Evolutionary conservation across 148 eudicot genomes (phyloP).

Genomic region (Agrostemma githago): DNA sequence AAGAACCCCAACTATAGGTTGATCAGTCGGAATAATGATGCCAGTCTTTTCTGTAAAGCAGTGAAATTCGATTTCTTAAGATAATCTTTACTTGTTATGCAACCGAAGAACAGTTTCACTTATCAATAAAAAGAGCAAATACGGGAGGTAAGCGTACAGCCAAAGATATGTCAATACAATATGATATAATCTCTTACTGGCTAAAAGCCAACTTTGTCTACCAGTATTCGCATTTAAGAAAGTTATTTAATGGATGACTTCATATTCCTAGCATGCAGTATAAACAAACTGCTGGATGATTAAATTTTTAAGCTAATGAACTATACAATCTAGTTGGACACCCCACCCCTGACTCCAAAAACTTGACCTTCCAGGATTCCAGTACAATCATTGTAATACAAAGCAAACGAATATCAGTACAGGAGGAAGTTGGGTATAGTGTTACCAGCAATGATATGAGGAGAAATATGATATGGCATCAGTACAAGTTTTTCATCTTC

Average conservation of each 20-base stretch:
- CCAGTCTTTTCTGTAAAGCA: slow-evolving; percentile 48
- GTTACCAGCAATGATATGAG: slow-evolving; percentile 26
- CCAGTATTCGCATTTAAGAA: not conserved
- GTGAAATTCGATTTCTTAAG: slow-evolving; percentile 3
- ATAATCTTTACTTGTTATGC: not conserved
- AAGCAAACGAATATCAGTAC: slow-evolving; percentile 1
- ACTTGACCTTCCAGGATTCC: not conserved
- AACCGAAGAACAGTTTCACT: not conserved
- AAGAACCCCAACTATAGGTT: slow-evolving; percentile 57
- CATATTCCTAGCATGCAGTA: not conserved
- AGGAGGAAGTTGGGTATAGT: slow-evolving; percentile 9
- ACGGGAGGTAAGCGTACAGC: not conserved
- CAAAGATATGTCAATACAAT: not conserved
- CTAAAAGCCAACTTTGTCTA: not conserved
- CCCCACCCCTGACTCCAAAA: not conserved
- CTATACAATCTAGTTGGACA: not conserved
- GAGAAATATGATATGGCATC: slow-evolving; percentile 28
- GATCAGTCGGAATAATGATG: slow-evolving; percentile 36
- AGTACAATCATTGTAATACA: not conserved
- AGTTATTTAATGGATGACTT: not conserved
- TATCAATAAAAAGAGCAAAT: not conserved
- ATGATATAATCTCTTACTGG: not conserved
- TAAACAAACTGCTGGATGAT: not conserved
- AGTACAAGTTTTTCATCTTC: slow-evolving; percentile 23
- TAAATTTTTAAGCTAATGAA: not conserved